Evolutionary conservation across 176 grass and related monocot genomes (phyloP), one percentile per base, ranked within the genome.

Genomic region (Hsuehochloa calcarea): DNA sequence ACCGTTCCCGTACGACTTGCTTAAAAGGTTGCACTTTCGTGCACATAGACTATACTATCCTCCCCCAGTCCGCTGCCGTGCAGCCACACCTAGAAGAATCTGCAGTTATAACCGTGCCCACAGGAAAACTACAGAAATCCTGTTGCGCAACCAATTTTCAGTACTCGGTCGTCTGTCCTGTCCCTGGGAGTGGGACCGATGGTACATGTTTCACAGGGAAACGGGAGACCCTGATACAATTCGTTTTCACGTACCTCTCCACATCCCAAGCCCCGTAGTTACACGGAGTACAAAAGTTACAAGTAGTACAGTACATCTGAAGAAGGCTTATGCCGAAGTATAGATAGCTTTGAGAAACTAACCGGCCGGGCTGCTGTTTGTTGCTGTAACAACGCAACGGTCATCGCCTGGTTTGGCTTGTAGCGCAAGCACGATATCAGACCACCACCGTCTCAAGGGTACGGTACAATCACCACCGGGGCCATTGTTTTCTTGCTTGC

Each of bases 71-170:
- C 16, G 10, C 26, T 38, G 44, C n/a, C 78, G 63, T 51, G 45
- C 78, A 37, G 19, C 63, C 44, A 13, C 27, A 25, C 78, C 63
- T 68, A 39, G 44, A 38, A 68, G 78, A 68, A 68, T 80, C 78
- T 50, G 61, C 55, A 51, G 7, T 9, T 64, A n/a, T 17, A 60
- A 4, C 65, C 23, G 56, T 40, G 75, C 75, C 75, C 75, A 59
- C 50, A 8, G 35, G 10, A 77, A 4, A 43, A 14, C 4, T 22
- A 50, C 14, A 5, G 47, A 16, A 16, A 50, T 50, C 46, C 13
- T 5, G 4, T 15, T 12, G 46, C 13, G 38, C 22, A 4, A 8
- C 44, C 44, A 46, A 15, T 26, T 72, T 49, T 27, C 23, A 9
- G 43, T 72, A 17, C 15, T 72, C 35, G 20, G 7, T 31, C 6